Evolutionary conservation across 2,329 filamentous ascomycete genomes (phyloP), one percentile per base, ranked within the genome.

Genomic region (Diatrype stigma): DNA sequence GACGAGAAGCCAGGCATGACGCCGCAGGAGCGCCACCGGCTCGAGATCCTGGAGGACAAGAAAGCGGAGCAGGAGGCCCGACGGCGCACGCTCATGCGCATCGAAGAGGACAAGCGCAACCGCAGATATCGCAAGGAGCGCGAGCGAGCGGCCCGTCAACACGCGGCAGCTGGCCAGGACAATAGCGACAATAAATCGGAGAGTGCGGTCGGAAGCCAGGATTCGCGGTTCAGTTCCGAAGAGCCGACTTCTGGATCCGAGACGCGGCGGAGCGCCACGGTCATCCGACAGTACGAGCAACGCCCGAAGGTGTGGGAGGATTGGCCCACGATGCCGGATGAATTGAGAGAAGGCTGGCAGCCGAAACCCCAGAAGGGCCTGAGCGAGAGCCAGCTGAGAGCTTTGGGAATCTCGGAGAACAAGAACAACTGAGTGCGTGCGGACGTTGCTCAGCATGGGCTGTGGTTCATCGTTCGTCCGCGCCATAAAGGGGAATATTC

Each of bases 101-200:
- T 60, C 37, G 58, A 60, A 26, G 42, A 52, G 3, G 47, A 60
- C 46, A 53, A 56, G 51, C 19, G 26, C 19, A 46, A 51, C 28
- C 47, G 51, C 11, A 44, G 21, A 19, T 28, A 44, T 21, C 22
- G 3, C 40, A 10, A 44, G n/a, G 40, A 28, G 22, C 14, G 3
- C 21, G 14, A 44, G 40, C 23, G 22, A 19, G 22, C 16, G 16
- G 40, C 40, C 2, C 40, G 40, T 17, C 40, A 44, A n/a, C 40
- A 44, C 12, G 22, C 40, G 26, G 12, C 40, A 30, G 26, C 26
- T n/a, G n/a, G n/a, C n/a, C n/a, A n/a, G n/a, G n/a, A n/a, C n/a
- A n/a, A n/a, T n/a, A 10, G 26, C 26, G 26, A 10, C 26, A 30
- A 10, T 10, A 30, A n/a, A n/a, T n/a, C n/a, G n/a, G n/a, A n/a